Conservation (phyloP, 2,329 filamentous ascomycete species). For the Hypoxylon sp. region DNA sequence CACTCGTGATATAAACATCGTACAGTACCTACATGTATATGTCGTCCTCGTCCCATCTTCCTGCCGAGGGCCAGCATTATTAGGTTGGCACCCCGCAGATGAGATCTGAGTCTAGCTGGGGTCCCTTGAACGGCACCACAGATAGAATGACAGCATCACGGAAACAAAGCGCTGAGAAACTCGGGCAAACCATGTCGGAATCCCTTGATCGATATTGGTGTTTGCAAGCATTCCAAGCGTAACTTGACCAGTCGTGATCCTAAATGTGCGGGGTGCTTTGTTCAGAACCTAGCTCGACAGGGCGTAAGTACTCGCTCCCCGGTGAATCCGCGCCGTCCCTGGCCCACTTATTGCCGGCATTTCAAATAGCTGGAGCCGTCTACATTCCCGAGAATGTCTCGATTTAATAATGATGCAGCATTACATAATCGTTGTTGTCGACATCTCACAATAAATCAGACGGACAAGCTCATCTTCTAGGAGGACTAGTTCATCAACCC, state of each 20-base stretch:
- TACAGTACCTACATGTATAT: constrained; percentile 1
- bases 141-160: constrained; percentile 30
- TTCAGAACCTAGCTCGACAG: constrained; percentile 18
- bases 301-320: constrained; percentile 16
- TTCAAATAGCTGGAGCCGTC: constrained; percentile 22
- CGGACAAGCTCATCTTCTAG: not conserved
- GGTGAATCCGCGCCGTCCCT: constrained; percentile 20
- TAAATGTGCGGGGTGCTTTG: constrained; percentile 28
- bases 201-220: constrained; percentile 18
- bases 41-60: constrained; percentile 31
- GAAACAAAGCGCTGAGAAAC: constrained; percentile 20
- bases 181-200: constrained; percentile 11
- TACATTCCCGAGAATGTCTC: constrained; percentile 23
- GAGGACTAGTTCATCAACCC: not conserved
- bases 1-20: constrained; percentile 29
- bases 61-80: constrained; percentile 27
- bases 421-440: constrained; percentile 16
- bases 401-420: constrained; percentile 4
- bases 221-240: constrained; percentile 21
- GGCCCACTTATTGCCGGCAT: constrained; percentile 35
- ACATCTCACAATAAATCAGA: not conserved
- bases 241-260: constrained; percentile 13
- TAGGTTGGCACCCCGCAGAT: constrained; percentile 6
- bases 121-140: constrained; percentile 23
- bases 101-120: constrained; percentile 11